A percentile compares a stretch with the other conserved stretches of the same genome.
phyloP scores from a whole-genome alignment of 2,329 filamentous ascomycete species.

The Hypoxylon rubiginosum region DNA sequence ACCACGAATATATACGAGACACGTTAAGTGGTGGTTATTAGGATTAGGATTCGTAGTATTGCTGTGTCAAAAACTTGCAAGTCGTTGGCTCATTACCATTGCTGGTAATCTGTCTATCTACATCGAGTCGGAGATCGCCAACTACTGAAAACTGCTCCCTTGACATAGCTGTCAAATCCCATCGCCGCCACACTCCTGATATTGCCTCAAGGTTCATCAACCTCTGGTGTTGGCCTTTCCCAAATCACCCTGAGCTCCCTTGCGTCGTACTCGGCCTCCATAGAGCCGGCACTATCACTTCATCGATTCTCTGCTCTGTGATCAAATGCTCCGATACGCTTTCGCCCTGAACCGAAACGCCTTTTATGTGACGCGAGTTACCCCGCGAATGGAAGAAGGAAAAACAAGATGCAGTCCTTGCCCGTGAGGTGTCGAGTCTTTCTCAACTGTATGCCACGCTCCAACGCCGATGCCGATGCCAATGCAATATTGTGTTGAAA shows the following conservation, averaged over 20 bases:
- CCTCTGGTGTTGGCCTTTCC: neutral
- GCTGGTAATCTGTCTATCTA: constrained; percentile 29
- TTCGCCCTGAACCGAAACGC: constrained; percentile 36
- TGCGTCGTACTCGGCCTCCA: neutral
- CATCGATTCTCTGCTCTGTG: constrained; percentile 6
- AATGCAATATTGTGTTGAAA: constrained; percentile 46
- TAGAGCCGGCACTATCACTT: constrained; percentile 13
- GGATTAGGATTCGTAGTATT: neutral
- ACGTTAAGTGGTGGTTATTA: neutral
- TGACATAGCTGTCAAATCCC: neutral
- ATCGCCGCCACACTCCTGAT: neutral
- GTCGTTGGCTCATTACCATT: neutral
- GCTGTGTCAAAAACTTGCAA: neutral
- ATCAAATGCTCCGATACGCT: constrained; percentile 17
- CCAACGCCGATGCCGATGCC: constrained; percentile 47
- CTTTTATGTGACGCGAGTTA: constrained; percentile 43
- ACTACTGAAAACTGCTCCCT: constrained; percentile 11
- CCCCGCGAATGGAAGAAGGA: constrained; percentile 21
- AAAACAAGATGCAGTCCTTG: constrained; percentile 36
- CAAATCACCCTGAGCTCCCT: neutral
- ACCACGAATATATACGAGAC: neutral
- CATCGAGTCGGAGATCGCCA: constrained; percentile 11
- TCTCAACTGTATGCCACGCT: constrained; percentile 45
- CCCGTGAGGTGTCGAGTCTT: constrained; percentile 42
- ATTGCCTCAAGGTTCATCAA: neutral